Percentiles rank a stretch among this genome's conserved stretches.
Evolutionary conservation across 495 filamentous ascomycete genomes (phyloP).

Genomic region (Penicillium soppii): DNA sequence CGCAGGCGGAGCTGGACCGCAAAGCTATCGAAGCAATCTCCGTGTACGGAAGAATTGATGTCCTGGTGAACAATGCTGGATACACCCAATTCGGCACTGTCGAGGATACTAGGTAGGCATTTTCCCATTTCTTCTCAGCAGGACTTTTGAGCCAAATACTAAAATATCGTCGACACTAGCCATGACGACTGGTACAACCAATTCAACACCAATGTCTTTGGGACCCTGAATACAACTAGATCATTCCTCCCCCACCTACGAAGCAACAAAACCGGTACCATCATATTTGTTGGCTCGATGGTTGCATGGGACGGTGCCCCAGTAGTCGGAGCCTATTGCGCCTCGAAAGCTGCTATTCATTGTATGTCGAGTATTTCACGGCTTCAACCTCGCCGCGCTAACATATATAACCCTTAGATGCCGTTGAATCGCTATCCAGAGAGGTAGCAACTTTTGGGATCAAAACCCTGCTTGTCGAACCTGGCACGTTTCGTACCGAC

Average conservation of each 20-base stretch:
- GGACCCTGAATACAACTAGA: slow-evolving; percentile 44
- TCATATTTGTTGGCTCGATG: slow-evolving; percentile 48
- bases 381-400: not conserved
- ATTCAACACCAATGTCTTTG: slow-evolving; percentile 43
- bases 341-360: slow-evolving; percentile 50
- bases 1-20: not conserved
- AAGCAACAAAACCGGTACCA: slow-evolving; percentile 30
- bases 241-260: slow-evolving; percentile 51
- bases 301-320: slow-evolving; percentile 38
- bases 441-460: slow-evolving; percentile 39
- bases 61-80: slow-evolving; percentile 35
- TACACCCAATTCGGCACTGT: not conserved
- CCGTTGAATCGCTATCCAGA: slow-evolving; percentile 43
- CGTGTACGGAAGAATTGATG: not conserved
- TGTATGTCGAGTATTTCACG: too few relatives aligned
- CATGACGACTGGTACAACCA: slow-evolving; percentile 10
- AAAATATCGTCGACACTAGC: not conserved
- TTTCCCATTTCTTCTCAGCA: too few relatives aligned
- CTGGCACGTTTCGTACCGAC: slow-evolving; percentile 49
- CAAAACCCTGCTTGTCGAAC: slow-evolving; percentile 14
- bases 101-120: not conserved
- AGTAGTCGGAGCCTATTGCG: slow-evolving; percentile 44
- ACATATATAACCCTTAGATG: slow-evolving; percentile 15
- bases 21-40: not conserved
- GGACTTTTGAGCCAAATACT: not conserved